Percentiles rank a stretch among this genome's conserved stretches.
Conservation (phyloP, 345 rosid species). For the Adansonia digitata region DNA sequence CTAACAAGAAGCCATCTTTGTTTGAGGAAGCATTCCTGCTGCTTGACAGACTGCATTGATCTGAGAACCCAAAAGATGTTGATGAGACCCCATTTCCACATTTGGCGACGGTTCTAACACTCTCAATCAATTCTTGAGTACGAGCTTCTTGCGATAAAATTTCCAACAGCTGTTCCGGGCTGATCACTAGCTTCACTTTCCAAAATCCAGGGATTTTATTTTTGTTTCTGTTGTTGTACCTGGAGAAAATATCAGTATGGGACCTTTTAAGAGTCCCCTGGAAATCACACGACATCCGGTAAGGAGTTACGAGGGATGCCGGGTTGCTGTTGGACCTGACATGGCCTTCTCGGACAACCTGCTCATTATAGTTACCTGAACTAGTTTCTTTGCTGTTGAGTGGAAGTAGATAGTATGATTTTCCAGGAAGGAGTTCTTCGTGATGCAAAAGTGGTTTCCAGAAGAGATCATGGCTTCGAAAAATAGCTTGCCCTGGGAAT, state of each 20-base stretch:
- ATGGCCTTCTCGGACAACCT: slow-evolving; percentile 46
- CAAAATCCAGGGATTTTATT: slow-evolving; percentile 52
- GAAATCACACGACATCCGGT: slow-evolving; percentile 60
- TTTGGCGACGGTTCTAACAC: slow-evolving; percentile 67
- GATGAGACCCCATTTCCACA: slow-evolving; percentile 40
- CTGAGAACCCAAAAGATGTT: slow-evolving; percentile 33
- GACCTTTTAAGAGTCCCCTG: slow-evolving; percentile 57
- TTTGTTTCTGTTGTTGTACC: slow-evolving; percentile 24
- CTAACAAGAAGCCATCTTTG: not conserved
- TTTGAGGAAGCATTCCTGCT: slow-evolving; percentile 38
- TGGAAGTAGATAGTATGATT: slow-evolving; percentile 58
- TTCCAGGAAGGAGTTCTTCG: slow-evolving; percentile 46
- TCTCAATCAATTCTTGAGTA: slow-evolving; percentile 70
- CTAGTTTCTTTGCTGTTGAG: not conserved
- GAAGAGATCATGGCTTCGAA: slow-evolving; percentile 42
- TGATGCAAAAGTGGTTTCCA: slow-evolving; percentile 46
- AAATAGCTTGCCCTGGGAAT: slow-evolving; percentile 59
- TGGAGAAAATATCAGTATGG: slow-evolving; percentile 53
- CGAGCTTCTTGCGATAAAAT: slow-evolving; percentile 58
- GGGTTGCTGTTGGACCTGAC: slow-evolving; percentile 63
- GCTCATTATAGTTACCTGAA: not conserved
- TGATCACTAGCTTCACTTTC: slow-evolving; percentile 86
- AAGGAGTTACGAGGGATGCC: slow-evolving; percentile 35
- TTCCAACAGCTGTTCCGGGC: slow-evolving; percentile 53
- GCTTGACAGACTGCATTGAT: slow-evolving; percentile 50